Evolutionary conservation across 2,329 filamentous ascomycete genomes (phyloP).

Genomic region (Colletotrichum karsti): DNA sequence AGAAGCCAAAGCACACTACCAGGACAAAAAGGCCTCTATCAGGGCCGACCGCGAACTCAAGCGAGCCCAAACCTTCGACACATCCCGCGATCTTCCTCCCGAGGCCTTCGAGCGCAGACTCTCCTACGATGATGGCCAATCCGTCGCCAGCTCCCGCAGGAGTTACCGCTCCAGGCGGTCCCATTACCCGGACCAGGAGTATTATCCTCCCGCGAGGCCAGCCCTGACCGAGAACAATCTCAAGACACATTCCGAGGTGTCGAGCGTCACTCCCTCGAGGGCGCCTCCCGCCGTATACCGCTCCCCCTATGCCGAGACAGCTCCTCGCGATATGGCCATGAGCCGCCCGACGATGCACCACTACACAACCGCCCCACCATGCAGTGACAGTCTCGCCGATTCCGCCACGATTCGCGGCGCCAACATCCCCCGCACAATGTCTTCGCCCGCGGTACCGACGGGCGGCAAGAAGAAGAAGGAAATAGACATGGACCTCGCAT

Average conservation of each 20-base stretch:
- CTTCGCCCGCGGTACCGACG: constrained; percentile 47
- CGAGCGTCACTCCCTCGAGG: constrained; percentile 53
- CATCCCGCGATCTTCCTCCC: constrained; percentile 33
- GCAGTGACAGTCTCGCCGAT: constrained; percentile 28
- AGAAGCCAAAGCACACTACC: constrained; percentile 88
- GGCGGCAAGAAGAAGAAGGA: constrained; percentile 49
- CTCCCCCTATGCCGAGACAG: constrained; percentile 53
- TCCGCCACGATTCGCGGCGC: constrained; percentile 25
- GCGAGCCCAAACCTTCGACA: constrained; percentile 68
- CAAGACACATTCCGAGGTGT: constrained; percentile 61
- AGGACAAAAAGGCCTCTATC: constrained; percentile 86
- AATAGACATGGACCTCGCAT: constrained; percentile 92
- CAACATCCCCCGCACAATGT: constrained; percentile 47
- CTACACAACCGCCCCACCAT: constrained; percentile 36
- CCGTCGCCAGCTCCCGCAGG: constrained; percentile 50
- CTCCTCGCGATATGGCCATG: constrained; percentile 51
- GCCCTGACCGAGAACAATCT: constrained; percentile 63
- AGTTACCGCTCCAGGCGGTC: constrained; percentile 49
- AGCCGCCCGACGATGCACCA: constrained; percentile 30
- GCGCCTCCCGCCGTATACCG: constrained; percentile 43
- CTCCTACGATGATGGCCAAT: constrained; percentile 43
- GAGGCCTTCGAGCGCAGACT: constrained; percentile 32
- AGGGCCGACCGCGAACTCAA: constrained; percentile 69
- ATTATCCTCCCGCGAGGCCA: constrained; percentile 35
- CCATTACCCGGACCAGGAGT: constrained; percentile 35